These are phyloP conservation scores for Juncus inflexus DNA, from an alignment of 176 grass and related monocot genomes.

Conservation along the genomic window DNA sequence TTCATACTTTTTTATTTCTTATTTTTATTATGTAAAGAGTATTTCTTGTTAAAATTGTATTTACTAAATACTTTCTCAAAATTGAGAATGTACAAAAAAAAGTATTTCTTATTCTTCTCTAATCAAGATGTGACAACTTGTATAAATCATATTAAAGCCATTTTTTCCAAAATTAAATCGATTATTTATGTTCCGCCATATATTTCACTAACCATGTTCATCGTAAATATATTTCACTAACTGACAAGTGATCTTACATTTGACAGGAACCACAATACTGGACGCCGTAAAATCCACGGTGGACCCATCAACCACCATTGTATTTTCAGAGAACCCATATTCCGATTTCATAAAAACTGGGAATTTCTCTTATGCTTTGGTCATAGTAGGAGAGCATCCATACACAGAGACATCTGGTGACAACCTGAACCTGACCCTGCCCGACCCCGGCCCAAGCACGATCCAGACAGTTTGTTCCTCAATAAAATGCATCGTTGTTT, in stretches of 20 bases:
- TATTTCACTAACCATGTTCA: too few relatives aligned
- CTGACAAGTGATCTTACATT: too few relatives aligned
- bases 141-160: too few relatives aligned
- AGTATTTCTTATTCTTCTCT: too few relatives aligned
- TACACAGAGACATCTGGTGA: constrained; percentile 81
- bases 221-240: too few relatives aligned
- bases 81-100: too few relatives aligned
- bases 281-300: constrained; percentile 69
- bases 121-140: too few relatives aligned
- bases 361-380: constrained; percentile 80
- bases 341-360: constrained; percentile 50
- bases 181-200: not conserved
- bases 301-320: constrained; percentile 61
- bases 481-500: constrained; percentile 52
- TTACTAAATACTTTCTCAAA: too few relatives aligned
- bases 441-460: constrained; percentile 74
- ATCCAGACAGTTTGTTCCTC: constrained; percentile 57
- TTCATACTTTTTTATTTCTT: too few relatives aligned
- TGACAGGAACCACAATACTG: constrained; percentile 76
- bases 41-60: too few relatives aligned
- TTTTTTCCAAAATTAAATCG: too few relatives aligned
- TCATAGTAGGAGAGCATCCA: constrained; percentile 76
- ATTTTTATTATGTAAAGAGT: too few relatives aligned
- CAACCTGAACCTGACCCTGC: constrained; percentile 85
- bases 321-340: constrained; percentile 83